Percentiles rank a stretch among this genome's conserved stretches.
Evolutionary conservation across 2,329 filamentous ascomycete species (phyloP).

Genomic region (Calonectria hawksworthii): DNA sequence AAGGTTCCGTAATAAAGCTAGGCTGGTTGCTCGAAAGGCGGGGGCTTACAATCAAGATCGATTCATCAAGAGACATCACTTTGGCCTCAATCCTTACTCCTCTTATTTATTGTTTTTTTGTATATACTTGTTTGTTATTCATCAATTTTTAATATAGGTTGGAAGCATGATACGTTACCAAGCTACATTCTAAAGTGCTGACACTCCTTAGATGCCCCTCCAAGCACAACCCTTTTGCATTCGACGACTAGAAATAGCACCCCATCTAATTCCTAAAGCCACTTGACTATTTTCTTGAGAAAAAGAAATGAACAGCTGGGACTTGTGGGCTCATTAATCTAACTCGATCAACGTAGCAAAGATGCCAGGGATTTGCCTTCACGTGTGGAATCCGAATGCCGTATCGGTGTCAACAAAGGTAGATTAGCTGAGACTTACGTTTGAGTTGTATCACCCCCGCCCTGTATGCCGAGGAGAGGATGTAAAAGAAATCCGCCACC

Average conservation of each 20-base stretch:
- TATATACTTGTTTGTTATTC: not conserved
- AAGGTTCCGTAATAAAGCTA: not conserved
- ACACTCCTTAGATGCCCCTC: not conserved
- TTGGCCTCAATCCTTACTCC: not conserved
- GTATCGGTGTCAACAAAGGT: not conserved
- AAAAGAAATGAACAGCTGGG: not conserved
- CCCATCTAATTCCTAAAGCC: not conserved
- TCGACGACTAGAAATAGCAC: not conserved
- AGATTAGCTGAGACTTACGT: not conserved
- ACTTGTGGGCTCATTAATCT: not conserved
- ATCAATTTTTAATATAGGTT: not conserved
- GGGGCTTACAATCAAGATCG: not conserved
- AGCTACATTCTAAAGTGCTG: not conserved
- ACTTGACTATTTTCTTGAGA: not conserved
- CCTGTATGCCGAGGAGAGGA: not conserved
- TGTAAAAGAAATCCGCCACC: not conserved
- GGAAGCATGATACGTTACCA: not conserved
- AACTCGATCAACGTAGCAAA: no score
- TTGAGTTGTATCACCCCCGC: not conserved
- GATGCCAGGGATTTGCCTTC: not conserved
- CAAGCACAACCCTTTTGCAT: not conserved
- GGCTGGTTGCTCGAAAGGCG: not conserved
- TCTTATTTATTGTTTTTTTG: not conserved
- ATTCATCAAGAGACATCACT: not conserved
- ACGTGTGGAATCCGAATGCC: not conserved